A percentile compares a stretch with the other conserved stretches of the same genome.
These are phyloP conservation scores for Salvia sclarea DNA, from an alignment of 305 asterid genomes.

Conservation along the genomic window DNA sequence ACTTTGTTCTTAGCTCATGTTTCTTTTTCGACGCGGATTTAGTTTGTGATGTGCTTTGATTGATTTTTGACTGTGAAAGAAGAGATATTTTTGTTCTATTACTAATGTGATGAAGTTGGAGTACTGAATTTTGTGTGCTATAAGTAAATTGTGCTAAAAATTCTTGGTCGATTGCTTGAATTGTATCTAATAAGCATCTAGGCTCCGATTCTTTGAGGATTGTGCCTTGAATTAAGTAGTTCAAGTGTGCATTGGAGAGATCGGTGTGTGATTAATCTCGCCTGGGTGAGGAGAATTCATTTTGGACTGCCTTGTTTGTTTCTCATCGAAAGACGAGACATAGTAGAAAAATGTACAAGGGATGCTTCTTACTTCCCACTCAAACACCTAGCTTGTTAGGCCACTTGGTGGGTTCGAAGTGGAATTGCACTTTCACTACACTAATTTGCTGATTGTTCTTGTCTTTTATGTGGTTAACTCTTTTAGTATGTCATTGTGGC, in stretches of 20 bases:
- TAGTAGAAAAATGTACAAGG: not conserved
- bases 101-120: not conserved
- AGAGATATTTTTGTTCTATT: not conserved
- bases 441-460: not conserved
- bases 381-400: slow-evolving; percentile 1
- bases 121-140: not conserved
- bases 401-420: slow-evolving; percentile 1
- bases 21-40: not conserved
- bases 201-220: not conserved
- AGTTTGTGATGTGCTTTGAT: not conserved
- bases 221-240: not conserved
- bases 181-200: not conserved
- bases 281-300: not conserved
- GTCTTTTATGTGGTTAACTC: not conserved
- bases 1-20: not conserved
- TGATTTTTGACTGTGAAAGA: not conserved
- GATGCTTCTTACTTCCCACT: not conserved
- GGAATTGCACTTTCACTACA: not conserved
- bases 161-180: not conserved
- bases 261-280: not conserved
- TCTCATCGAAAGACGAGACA: not conserved
- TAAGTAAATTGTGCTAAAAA: not conserved
- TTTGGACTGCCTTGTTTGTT: not conserved
- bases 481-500: not conserved
- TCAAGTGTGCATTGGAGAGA: not conserved